Base-by-base conservation (phyloP, 1,139 yeast genomes). In the Pichia sp. region DNA sequence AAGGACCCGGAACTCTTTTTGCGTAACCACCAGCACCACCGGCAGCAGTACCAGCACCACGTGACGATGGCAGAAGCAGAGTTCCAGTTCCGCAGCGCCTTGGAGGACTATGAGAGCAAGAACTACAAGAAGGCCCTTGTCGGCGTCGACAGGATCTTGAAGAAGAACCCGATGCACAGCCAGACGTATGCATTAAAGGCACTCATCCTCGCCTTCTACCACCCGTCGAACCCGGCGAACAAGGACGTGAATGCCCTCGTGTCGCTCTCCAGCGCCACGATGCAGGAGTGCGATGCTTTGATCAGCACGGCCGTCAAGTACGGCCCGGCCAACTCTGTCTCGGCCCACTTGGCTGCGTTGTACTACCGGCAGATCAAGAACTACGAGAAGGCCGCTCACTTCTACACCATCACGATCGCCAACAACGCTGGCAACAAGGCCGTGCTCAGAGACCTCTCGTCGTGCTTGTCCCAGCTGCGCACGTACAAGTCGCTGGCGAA, bases 161-260 rank as follows among this genome's bases (percentile, higher is more conserved):
- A 90, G 73, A 89, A 88, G 64, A 83, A 83, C 66, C 78, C 90
- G 10, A 76, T 75, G 51, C 92, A 89, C 70, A 87, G 91, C 42
- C 96, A 89, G 66, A 84, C 96, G 2, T 72, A 88, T 57, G 90
- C 97, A 1, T 77, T 95, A 64, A 91, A 92, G 71, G 98, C 96
- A 4, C 77, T 95, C 57, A 75, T 84, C 29, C 42, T 47, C 16
- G 29, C 55, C 1, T 58, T 56, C 44, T 53, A 54, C 48, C 58
- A 58, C 40, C 60, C 60, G 24, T 16, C 17, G 5, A n/a, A 47
- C 1, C 57, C 58, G 3, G 50, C 50, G 10, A 44, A 41, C n/a
- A 57, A 56, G 3, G 60, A 59, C 24, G 55, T 53, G 2, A 54
- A 53, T 40, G 51, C 44, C 76, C 66, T 56, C 50, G 41, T 55